A percentile compares a stretch with the other conserved stretches of the same genome.
phyloP scores from a whole-genome alignment of 202 grass and related monocot species.

The Panicum hallii region DNA sequence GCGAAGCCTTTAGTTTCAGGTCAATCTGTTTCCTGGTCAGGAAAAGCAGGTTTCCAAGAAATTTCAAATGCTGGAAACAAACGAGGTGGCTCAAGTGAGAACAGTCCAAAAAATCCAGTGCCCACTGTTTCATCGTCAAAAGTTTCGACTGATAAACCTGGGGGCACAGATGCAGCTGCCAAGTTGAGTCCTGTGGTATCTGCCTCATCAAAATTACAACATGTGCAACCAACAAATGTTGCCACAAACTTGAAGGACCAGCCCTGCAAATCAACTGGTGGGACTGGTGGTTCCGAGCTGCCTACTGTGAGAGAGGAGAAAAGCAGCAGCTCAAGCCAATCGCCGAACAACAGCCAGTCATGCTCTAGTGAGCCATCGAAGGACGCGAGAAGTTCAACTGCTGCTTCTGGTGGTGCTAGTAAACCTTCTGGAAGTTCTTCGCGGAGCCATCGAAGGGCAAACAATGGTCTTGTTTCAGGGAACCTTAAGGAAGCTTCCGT shows the following conservation, averaged over 20 bases:
- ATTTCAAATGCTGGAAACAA: slow-evolving; percentile 54
- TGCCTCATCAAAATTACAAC: slow-evolving; percentile 45
- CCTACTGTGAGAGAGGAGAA: slow-evolving; percentile 77
- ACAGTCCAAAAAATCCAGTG: slow-evolving; percentile 46
- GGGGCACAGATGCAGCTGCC: slow-evolving; percentile 35
- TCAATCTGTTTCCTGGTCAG: slow-evolving; percentile 59
- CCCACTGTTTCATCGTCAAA: slow-evolving; percentile 50
- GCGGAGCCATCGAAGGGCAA: slow-evolving; percentile 54
- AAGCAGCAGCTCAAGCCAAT: slow-evolving; percentile 86
- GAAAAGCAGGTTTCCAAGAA: slow-evolving; percentile 57
- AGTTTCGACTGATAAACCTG: slow-evolving; percentile 46
- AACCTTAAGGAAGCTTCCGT: slow-evolving; percentile 51
- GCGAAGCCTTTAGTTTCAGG: slow-evolving; percentile 50
- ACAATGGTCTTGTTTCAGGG: slow-evolving; percentile 52
- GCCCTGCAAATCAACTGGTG: slow-evolving; percentile 58
- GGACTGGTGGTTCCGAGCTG: slow-evolving; percentile 54
- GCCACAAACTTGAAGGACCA: slow-evolving; percentile 51
- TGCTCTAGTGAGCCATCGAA: slow-evolving; percentile 78
- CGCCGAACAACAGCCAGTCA: slow-evolving; percentile 81
- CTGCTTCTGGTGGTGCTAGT: slow-evolving; percentile 62
- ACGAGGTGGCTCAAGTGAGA: slow-evolving; percentile 51
- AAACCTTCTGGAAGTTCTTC: slow-evolving; percentile 63
- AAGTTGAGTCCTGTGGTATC: slow-evolving; percentile 46
- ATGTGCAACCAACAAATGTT: slow-evolving; percentile 36
- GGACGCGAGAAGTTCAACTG: slow-evolving; percentile 75